phyloP scores from a whole-genome alignment of 139 green algal species.

The Ettlia oleoabundans region DNA sequence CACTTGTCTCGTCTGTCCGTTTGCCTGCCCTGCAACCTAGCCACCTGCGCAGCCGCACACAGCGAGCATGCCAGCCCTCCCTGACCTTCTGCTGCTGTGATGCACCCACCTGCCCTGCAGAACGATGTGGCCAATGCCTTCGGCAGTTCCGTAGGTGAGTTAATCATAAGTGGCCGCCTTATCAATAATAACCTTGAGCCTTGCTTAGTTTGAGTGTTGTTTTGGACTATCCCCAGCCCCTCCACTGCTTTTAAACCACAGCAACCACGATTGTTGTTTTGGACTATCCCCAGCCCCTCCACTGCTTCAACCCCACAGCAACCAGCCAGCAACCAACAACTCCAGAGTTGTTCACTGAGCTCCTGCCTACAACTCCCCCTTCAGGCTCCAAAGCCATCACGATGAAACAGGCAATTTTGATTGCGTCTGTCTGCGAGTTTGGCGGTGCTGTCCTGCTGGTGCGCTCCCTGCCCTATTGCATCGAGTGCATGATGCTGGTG shows the following conservation, averaged over 20 bases:
- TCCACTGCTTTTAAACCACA: neutral
- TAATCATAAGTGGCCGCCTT: neutral
- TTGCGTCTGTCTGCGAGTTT: conserved; percentile 56
- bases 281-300: neutral
- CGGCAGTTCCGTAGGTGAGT: neutral
- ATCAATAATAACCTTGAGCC: too few species aligned
- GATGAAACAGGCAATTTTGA: conserved; percentile 42
- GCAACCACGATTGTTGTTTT: neutral
- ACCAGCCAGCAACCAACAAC: neutral
- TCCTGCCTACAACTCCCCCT: neutral
- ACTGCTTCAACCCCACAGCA: too few species aligned
- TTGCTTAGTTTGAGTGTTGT: too few species aligned
- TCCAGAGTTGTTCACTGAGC: neutral
- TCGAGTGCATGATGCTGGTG: too few species aligned
- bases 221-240: neutral
- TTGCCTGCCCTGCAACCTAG: neutral
- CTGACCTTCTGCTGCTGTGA: neutral
- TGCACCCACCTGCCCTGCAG: neutral
- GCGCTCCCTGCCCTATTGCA: too few species aligned
- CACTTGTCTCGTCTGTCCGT: too few species aligned
- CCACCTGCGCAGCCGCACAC: neutral
- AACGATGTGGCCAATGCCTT: conserved; percentile 14
- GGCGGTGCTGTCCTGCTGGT: conserved; percentile 1
- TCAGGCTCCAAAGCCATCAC: conserved; percentile 50
- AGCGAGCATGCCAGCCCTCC: too few species aligned